Evolutionary conservation across 2,329 filamentous ascomycete genomes (phyloP).

Genomic region (Didymella pomorum): DNA sequence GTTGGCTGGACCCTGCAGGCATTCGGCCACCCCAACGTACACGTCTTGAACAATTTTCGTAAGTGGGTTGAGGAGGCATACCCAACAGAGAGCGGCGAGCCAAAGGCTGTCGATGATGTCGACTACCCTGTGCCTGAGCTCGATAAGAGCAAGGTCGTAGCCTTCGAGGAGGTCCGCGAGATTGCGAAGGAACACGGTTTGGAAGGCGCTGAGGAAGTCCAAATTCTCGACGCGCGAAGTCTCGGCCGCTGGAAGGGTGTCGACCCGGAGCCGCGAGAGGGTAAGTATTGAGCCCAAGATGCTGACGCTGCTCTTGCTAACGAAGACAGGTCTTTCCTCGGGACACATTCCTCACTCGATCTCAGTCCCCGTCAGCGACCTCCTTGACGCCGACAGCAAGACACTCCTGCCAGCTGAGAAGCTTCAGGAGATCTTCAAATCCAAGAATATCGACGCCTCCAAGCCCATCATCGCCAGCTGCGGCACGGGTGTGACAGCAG

Average conservation of each 20-base stretch:
- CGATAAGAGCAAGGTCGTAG: slow-evolving; percentile 71
- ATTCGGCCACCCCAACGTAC: slow-evolving; percentile 88
- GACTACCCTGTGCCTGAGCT: slow-evolving; percentile 56
- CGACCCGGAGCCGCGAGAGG: slow-evolving; percentile 85
- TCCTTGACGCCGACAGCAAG: slow-evolving; percentile 86
- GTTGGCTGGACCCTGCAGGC: slow-evolving; percentile 92
- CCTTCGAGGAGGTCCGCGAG: slow-evolving; percentile 83
- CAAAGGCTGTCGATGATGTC: slow-evolving; percentile 57
- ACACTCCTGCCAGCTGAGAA: slow-evolving; percentile 76
- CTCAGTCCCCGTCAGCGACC: slow-evolving; percentile 78
- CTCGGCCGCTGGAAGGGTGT: slow-evolving; percentile 80
- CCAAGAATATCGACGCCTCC: slow-evolving; percentile 78
- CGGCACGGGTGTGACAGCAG: slow-evolving; percentile 93
- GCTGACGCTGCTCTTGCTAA: slow-evolving; percentile 5
- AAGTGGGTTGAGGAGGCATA: slow-evolving; percentile 87
- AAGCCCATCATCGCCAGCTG: slow-evolving; percentile 88
- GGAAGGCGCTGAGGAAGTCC: slow-evolving; percentile 81
- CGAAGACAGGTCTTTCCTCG: slow-evolving; percentile 67
- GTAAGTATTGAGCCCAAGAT: slow-evolving; percentile 43
- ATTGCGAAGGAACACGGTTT: slow-evolving; percentile 79
- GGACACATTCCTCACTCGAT: slow-evolving; percentile 92
- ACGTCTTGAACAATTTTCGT: slow-evolving; percentile 94
- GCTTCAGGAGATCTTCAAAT: slow-evolving; percentile 77
- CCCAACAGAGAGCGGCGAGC: slow-evolving; percentile 80
- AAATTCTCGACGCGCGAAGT: slow-evolving; percentile 88